Evolutionary conservation across 2,329 filamentous ascomycete genomes (phyloP).

Genomic region (Dactylellina leptospora): DNA sequence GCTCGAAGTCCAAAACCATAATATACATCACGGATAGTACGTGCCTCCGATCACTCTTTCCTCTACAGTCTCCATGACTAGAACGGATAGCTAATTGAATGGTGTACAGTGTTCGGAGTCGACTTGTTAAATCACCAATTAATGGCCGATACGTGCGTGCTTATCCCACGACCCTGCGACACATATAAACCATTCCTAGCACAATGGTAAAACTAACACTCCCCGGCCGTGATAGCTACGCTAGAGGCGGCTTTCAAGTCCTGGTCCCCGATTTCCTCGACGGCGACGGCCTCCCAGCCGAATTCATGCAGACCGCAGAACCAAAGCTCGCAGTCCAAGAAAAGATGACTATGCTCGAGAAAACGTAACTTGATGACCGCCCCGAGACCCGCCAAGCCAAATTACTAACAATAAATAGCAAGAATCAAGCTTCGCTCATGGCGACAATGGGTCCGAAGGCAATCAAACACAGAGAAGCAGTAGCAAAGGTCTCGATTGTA

Average conservation of each 20-base stretch:
- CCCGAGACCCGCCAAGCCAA: background rate
- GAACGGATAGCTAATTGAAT: background rate
- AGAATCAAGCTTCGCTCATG: constrained; percentile 29
- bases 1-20: constrained; percentile 39
- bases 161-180: too few relatives aligned
- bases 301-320: constrained; percentile 37
- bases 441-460: constrained; percentile 31
- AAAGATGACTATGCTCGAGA: constrained; percentile 32
- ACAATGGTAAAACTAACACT: too few relatives aligned
- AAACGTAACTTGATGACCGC: constrained; percentile 14
- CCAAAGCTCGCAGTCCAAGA: constrained; percentile 37
- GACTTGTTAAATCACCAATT: constrained; percentile 43
- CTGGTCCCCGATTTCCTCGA: constrained; percentile 45
- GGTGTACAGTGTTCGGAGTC: constrained; percentile 37
- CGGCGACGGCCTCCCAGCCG: constrained; percentile 30
- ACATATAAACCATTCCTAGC: too few relatives aligned
- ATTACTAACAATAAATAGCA: constrained; percentile 3
- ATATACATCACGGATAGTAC: constrained; percentile 48
- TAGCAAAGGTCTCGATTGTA: constrained; percentile 28
- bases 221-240: constrained; percentile 35
- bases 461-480: constrained; percentile 36
- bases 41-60: background rate
- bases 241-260: constrained; percentile 42
- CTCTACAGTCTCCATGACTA: background rate
- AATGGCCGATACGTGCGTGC: constrained; percentile 41